Evolutionary conservation across 345 rosid genomes (phyloP).

Genomic region (Punica granatum): DNA sequence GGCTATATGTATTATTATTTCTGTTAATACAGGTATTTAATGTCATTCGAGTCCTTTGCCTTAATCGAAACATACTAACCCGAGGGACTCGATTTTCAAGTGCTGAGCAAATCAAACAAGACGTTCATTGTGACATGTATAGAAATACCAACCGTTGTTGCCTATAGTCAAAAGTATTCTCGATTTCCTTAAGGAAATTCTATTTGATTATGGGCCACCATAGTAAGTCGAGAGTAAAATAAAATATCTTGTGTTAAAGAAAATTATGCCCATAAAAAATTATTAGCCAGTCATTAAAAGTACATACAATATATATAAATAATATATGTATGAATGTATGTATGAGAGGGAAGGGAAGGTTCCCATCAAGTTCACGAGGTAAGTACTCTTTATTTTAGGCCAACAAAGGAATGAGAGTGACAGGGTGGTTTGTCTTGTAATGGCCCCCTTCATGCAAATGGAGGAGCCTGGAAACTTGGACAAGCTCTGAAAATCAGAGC

Average conservation of each 20-base stretch:
- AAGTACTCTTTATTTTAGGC: neutral
- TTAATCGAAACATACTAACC: too few relatives aligned
- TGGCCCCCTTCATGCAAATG: neutral
- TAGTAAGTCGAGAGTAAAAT: neutral
- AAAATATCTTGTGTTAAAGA: neutral
- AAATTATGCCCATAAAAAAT: too few relatives aligned
- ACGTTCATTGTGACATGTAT: neutral
- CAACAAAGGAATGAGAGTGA: conserved; percentile 11
- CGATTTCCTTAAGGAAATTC: neutral
- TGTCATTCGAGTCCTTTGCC: too few relatives aligned
- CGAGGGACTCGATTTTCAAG: neutral
- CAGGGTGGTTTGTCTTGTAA: conserved; percentile 16
- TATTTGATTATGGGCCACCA: neutral
- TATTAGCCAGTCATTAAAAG: too few relatives aligned
- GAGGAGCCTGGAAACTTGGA: conserved; percentile 19
- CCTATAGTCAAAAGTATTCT: neutral
- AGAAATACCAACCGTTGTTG: neutral
- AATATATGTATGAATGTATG: too few relatives aligned
- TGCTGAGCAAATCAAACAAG: neutral
- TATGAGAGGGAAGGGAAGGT: too few relatives aligned
- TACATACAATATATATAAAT: too few relatives aligned
- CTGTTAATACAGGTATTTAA: too few relatives aligned
- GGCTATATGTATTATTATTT: too few relatives aligned
- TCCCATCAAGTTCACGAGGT: neutral
- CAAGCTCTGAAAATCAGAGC: neutral